Conservation (phyloP, 495 filamentous ascomycete species). For the Extremus antarcticus region DNA sequence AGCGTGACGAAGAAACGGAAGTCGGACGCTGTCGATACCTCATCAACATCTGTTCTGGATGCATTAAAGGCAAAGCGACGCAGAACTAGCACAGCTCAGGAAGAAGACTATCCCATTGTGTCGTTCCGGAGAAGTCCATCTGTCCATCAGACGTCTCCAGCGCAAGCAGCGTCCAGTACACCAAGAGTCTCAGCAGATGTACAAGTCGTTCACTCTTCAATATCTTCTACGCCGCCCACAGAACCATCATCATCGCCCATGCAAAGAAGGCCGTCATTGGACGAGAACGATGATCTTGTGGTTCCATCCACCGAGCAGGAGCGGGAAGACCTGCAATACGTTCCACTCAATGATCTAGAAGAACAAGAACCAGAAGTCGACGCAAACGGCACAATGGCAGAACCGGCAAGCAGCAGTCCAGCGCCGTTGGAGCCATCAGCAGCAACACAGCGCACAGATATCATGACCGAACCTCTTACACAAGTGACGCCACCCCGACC, state of each 20-base stretch:
- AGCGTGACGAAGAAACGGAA: slow-evolving; percentile 8
- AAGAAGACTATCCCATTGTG: not conserved
- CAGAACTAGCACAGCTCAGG: not conserved
- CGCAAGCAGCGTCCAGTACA: not conserved
- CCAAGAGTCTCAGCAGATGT: slow-evolving; percentile 5
- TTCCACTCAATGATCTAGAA: slow-evolving; percentile 26
- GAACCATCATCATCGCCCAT: slow-evolving; percentile 3
- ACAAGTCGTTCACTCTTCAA: slow-evolving; percentile 16
- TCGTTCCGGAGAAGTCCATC: not conserved
- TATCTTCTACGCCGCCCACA: slow-evolving; percentile 5
- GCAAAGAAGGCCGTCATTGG: not conserved
- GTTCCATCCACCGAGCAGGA: slow-evolving; percentile 18
- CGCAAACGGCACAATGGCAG: slow-evolving; percentile 12
- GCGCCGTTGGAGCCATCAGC: not conserved
- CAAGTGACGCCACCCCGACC: slow-evolving; percentile 16
- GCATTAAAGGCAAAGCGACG: slow-evolving; percentile 9
- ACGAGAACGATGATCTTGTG: slow-evolving; percentile 1
- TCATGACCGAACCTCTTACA: slow-evolving; percentile 28
- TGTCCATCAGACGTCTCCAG: not conserved
- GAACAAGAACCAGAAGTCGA: slow-evolving; percentile 37
- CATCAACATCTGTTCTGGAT: not conserved
- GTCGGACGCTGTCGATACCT: slow-evolving; percentile 3
- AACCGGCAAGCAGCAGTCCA: slow-evolving; percentile 18
- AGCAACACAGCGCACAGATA: slow-evolving; percentile 5
- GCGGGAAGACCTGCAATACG: not conserved